phyloP scores from a whole-genome alignment of 306 rosid species.

The Herpetospermum pedunculosum region DNA sequence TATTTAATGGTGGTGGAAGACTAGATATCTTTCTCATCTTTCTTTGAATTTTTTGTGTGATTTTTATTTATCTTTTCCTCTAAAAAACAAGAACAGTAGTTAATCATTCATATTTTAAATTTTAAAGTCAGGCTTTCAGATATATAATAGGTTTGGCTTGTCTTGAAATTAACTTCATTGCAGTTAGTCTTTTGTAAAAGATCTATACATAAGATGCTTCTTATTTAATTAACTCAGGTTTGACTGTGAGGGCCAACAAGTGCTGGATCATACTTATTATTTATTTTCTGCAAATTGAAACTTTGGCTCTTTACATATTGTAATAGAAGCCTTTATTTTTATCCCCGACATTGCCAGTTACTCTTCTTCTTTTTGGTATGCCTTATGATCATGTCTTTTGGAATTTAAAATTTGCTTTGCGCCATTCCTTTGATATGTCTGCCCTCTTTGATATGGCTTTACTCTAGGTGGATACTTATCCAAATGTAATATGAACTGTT shows the following conservation, averaged over 20 bases:
- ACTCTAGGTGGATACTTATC: conserved; percentile 26
- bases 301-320: neutral
- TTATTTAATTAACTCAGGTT: neutral
- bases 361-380: neutral
- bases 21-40: neutral
- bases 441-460: conserved; percentile 21
- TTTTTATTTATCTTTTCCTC: neutral
- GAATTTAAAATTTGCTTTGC: neutral
- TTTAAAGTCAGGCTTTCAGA: neutral
- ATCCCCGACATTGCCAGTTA: neutral
- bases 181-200: neutral
- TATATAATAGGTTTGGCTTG: neutral
- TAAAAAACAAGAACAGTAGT: neutral
- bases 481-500: conserved; percentile 51
- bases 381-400: conserved; percentile 1
- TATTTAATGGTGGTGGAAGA: neutral
- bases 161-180: neutral
- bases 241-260: neutral
- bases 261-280: neutral
- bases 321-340: neutral
- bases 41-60: neutral
- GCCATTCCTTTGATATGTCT: neutral
- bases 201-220: neutral
- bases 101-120: neutral
- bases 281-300: neutral